A percentile compares a stretch with the other conserved stretches of the same genome.
Conservation (phyloP, 805 yeast species). For the Sugiyamaella valdiviana region DNA sequence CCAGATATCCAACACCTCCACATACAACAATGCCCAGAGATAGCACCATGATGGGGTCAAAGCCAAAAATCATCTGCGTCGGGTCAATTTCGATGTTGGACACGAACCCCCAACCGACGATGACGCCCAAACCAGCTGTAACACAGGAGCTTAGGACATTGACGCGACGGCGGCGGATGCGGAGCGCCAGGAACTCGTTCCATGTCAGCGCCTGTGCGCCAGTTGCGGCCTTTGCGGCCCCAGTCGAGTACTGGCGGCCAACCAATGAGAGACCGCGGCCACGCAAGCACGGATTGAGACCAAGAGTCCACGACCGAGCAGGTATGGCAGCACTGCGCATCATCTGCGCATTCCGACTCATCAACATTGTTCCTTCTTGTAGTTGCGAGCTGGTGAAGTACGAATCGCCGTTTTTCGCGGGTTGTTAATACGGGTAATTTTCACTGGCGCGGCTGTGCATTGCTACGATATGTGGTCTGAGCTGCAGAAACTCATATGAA, state of each 20-base stretch:
- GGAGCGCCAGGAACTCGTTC: slow-evolving; percentile 71
- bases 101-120: slow-evolving; percentile 64
- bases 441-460: no score
- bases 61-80: slow-evolving; percentile 76
- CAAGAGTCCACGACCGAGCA: no score
- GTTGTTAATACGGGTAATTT: no score
- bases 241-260: not conserved
- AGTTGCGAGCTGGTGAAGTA: no score
- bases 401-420: no score
- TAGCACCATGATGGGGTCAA: slow-evolving; percentile 80
- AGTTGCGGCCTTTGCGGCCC: not conserved
- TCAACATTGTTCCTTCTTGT: no score
- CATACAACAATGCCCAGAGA: slow-evolving; percentile 67
- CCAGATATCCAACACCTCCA: slow-evolving; percentile 69
- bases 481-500: no score
- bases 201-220: slow-evolving; percentile 46
- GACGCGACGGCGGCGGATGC: slow-evolving; percentile 67
- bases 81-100: slow-evolving; percentile 83
- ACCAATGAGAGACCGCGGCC: not conserved
- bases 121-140: slow-evolving; percentile 62
- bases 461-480: no score
- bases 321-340: no score
- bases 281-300: no score
- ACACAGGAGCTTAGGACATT: slow-evolving; percentile 62
- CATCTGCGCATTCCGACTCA: no score